Base-by-base conservation (phyloP, 345 rosid genomes). In the Limnanthes douglasii region DNA sequence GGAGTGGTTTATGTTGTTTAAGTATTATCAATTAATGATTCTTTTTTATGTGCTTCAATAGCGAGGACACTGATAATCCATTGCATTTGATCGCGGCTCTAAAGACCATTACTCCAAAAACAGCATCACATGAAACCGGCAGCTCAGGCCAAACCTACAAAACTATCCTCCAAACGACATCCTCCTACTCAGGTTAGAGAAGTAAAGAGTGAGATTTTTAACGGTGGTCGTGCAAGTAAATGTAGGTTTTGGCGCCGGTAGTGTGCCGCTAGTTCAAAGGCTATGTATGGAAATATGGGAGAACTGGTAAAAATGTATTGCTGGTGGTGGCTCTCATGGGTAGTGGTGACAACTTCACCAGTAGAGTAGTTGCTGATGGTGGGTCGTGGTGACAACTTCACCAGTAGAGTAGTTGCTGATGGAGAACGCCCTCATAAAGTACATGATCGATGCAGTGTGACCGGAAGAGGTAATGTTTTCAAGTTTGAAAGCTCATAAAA, bases 131-230 rank as follows among this genome's bases (percentile, higher is more conserved):
- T n/a, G n/a, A n/a, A n/a, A n/a, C n/a, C n/a, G n/a, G 60, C 61
- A 2, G 44, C 46, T 45, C 69, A 54, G 39, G 36, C 53, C 8
- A 71, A 72, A 55, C 44, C 69, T 14, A 80, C 68, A 37, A 75
- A 74, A 72, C 55, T 78, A 14, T 85, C 88, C 3, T 33, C 80
- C 43, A 88, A 74, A 67, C 90, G 75, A 0, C 37, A 42, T 7
- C 79, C 93, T 53, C 85, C 95, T 41, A 37, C 84, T 36, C 78
- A 83, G 66, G 84, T 74, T 76, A 77, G 80, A 47, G 93, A 88
- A 50, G 61, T 65, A 0, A 88, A 21, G 59, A 74, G 29, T 49
- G 95, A 63, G 13, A 29, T 55, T 37, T 61, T 59, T 1, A 79
- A 78, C 43, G 79, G 73, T 11, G 53, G 51, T 8, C 52, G 56